Percentiles rank a stretch among this genome's conserved stretches.
Conservation (phyloP, 192 early-diverging fungal genomes). For the Lobosporangium transversale region DNA sequence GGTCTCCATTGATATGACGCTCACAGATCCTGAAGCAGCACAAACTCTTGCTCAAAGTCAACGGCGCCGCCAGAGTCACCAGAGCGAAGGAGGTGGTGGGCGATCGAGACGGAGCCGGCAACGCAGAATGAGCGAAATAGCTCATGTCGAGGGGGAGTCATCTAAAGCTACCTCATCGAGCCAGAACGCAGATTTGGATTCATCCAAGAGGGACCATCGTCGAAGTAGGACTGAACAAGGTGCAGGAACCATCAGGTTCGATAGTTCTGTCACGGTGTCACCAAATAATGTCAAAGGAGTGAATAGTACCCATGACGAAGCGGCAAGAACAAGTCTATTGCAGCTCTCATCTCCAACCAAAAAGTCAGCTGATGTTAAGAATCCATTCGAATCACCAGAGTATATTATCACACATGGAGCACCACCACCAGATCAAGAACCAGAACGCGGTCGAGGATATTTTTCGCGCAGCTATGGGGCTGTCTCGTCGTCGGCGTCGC, state of each 20-base stretch:
- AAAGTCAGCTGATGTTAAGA: neutral
- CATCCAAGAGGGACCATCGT: constrained; percentile 8
- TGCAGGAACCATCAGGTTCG: constrained; percentile 32
- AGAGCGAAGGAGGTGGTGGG: constrained; percentile 19
- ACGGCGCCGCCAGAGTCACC: constrained; percentile 38
- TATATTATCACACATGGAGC: too few relatives aligned
- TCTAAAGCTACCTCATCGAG: neutral
- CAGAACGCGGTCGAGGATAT: constrained; percentile 21
- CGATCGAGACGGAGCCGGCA: constrained; percentile 7
- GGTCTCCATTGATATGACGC: constrained; percentile 42
- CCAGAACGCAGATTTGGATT: neutral
- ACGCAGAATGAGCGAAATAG: neutral
- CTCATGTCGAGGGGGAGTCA: neutral
- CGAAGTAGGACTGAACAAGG: constrained; percentile 44
- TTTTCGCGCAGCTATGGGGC: constrained; percentile 30
- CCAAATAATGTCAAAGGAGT: neutral
- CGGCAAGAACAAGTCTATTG: neutral
- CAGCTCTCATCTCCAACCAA: neutral
- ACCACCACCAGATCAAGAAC: neutral
- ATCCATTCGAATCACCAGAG: constrained; percentile 11
- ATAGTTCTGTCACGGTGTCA: neutral
- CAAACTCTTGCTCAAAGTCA: constrained; percentile 1
- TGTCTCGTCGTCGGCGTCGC: neutral
- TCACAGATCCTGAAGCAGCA: constrained; percentile 1
- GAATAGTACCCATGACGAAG: neutral